phyloP scores from a whole-genome alignment of 495 filamentous ascomycete genomes.

The Xylaria sp. region DNA sequence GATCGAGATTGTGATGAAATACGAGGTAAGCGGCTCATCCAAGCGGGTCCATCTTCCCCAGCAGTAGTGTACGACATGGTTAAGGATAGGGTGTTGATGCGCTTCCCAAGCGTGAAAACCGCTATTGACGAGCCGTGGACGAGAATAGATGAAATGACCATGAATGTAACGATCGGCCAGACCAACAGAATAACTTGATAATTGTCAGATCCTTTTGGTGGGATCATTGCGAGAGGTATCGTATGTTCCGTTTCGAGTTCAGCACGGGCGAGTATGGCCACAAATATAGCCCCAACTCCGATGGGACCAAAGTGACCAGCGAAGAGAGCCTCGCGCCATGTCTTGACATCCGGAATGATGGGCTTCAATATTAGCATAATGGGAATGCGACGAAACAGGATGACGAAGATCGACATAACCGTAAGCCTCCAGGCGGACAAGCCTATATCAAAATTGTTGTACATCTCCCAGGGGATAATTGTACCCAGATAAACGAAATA shows the following conservation, averaged over 20 bases:
- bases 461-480: constrained; percentile 94
- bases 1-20: constrained; percentile 87
- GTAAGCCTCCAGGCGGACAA: constrained; percentile 85
- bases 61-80: constrained; percentile 94
- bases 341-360: constrained; percentile 95
- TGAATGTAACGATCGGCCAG: constrained; percentile 95
- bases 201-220: constrained; percentile 57
- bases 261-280: constrained; percentile 87
- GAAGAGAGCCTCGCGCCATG: constrained; percentile 97
- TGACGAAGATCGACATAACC: constrained; percentile 88
- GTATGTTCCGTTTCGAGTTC: constrained; percentile 79
- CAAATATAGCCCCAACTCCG: constrained; percentile 96
- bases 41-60: constrained; percentile 86
- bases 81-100: constrained; percentile 94
- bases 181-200: constrained; percentile 80
- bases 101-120: constrained; percentile 97
- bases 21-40: constrained; percentile 93
- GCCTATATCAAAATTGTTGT: constrained; percentile 73
- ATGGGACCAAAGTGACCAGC: constrained; percentile 99
- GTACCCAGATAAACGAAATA: constrained; percentile 98
- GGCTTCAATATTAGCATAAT: constrained; percentile 94
- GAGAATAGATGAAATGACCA: constrained; percentile 92
- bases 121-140: constrained; percentile 98
- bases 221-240: constrained; percentile 71
- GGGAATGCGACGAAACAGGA: constrained; percentile 95